phyloP scores from a whole-genome alignment of 2,329 filamentous ascomycete genomes.

The Colletotrichum filicis region DNA sequence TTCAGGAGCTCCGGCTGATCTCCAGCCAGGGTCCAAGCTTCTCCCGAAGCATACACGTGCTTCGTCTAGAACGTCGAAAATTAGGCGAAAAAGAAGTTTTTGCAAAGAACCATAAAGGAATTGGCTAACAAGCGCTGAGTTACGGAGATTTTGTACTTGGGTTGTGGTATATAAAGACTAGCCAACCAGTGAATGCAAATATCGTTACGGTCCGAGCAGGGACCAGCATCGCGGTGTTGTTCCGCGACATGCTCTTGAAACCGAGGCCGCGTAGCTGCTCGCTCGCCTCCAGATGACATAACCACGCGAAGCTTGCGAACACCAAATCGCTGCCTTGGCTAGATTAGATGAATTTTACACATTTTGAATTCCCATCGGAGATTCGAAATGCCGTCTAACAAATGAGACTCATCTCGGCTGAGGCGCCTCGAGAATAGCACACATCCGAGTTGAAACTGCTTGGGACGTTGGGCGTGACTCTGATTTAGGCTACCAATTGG shows the following conservation, averaged over 20 bases:
- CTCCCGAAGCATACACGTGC: not conserved
- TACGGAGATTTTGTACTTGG: not conserved
- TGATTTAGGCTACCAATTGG: not conserved
- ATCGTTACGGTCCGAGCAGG: not conserved
- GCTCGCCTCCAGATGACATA: not conserved
- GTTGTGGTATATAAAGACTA: not conserved
- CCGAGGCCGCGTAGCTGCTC: constrained; percentile 14
- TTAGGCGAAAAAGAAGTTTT: not conserved
- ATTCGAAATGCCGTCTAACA: not conserved
- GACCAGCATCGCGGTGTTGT: constrained; percentile 14
- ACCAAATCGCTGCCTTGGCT: not conserved
- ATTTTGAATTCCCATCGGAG: not conserved
- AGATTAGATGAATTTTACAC: not conserved
- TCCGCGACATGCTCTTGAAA: constrained; percentile 24
- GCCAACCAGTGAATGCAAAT: not conserved
- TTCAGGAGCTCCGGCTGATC: not conserved
- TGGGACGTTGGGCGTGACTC: not conserved
- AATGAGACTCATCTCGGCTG: constrained; percentile 2
- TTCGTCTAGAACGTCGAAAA: not conserved
- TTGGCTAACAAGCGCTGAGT: not conserved
- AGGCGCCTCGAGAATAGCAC: not conserved
- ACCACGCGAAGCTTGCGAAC: not conserved
- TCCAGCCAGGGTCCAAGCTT: not conserved
- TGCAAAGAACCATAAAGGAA: not conserved
- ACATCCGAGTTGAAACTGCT: not conserved